These are phyloP conservation scores for Mycosphaerella arachidis DNA, from an alignment of 2,329 filamentous ascomycete genomes.

Conservation along the genomic window DNA sequence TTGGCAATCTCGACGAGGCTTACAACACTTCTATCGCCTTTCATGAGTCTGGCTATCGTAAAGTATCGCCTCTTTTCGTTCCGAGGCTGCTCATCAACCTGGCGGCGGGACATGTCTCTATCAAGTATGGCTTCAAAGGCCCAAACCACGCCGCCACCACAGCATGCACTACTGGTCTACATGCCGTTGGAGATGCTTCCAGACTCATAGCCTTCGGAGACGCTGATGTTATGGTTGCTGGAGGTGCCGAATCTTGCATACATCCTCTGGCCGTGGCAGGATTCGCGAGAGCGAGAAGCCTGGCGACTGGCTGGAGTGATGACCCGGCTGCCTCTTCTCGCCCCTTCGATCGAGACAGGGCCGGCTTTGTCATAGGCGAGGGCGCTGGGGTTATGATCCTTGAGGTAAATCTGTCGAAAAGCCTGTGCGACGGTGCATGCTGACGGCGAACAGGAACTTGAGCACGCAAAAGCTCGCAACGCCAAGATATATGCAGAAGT, in stretches of 20 bases:
- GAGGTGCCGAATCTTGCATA: constrained; percentile 90
- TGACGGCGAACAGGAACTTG: constrained; percentile 56
- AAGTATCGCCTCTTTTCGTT: constrained; percentile 89
- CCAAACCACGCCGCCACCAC: constrained; percentile 92
- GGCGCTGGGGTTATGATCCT: constrained; percentile 83
- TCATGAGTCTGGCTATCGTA: constrained; percentile 74
- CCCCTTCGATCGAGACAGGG: constrained; percentile 75
- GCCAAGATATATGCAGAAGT: constrained; percentile 86
- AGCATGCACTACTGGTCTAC: constrained; percentile 91
- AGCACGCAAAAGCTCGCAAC: constrained; percentile 75
- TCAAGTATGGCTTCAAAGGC: constrained; percentile 81
- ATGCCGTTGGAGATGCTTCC: constrained; percentile 91
- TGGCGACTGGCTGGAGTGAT: constrained; percentile 77
- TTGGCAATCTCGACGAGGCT: constrained; percentile 88
- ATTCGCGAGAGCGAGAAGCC: constrained; percentile 80
- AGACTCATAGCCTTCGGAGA: constrained; percentile 88
- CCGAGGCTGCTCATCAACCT: constrained; percentile 91
- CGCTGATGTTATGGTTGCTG: constrained; percentile 93
- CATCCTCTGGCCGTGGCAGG: constrained; percentile 90
- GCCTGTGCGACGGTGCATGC: not conserved
- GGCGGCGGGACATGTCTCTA: constrained; percentile 89
- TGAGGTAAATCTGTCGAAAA: constrained; percentile 51
- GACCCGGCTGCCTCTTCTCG: constrained; percentile 67
- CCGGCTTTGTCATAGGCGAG: constrained; percentile 89
- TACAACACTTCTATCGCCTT: constrained; percentile 78